These are phyloP conservation scores for Lonicera japonica DNA, from an alignment of 129 eudicot genomes.

Conservation along the genomic window DNA sequence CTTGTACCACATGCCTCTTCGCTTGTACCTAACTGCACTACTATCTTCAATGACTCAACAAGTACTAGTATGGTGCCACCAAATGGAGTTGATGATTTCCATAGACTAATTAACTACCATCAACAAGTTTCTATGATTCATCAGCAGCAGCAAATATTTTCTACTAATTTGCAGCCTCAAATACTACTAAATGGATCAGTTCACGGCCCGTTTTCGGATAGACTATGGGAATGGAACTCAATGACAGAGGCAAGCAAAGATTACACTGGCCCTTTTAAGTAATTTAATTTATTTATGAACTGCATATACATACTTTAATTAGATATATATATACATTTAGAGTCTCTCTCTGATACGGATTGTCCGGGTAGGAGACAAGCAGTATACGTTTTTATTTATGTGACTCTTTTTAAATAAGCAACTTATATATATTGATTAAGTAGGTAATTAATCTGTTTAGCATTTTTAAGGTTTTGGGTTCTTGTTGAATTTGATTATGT, in stretches of 20 bases:
- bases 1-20: background rate
- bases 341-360: no score
- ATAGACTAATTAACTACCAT: conserved; percentile 23
- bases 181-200: background rate
- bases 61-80: background rate
- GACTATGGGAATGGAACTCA: conserved; percentile 46
- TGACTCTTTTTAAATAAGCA: background rate
- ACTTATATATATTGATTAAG: background rate
- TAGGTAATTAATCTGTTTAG: background rate
- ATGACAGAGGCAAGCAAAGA: conserved; percentile 30
- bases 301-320: background rate
- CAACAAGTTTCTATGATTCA: conserved; percentile 12
- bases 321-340: background rate
- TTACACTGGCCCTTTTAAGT: conserved; percentile 29
- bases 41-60: background rate
- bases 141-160: background rate
- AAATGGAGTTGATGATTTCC: conserved; percentile 26
- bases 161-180: conserved; percentile 6
- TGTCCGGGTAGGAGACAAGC: no score
- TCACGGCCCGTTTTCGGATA: conserved; percentile 9
- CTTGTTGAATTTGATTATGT: background rate
- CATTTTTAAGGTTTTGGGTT: background rate
- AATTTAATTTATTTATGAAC: conserved; percentile 5
- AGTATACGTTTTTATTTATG: no score
- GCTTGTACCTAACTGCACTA: background rate